Percentiles rank a stretch among this genome's conserved stretches.
phyloP scores from a whole-genome alignment of 179 eudicot species.

The Spinacia oleracea region DNA sequence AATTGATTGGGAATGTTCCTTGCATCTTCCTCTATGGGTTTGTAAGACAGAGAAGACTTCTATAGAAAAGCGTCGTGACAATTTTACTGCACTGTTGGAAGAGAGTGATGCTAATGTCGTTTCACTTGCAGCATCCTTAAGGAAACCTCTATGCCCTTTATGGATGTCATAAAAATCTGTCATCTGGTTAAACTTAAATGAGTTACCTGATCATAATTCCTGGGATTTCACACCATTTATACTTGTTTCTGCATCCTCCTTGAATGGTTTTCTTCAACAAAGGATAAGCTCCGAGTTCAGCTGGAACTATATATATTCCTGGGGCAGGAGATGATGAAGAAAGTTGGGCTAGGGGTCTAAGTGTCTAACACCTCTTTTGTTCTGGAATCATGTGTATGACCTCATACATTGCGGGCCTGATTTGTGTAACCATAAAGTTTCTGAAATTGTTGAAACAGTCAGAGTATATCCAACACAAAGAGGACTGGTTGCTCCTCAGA shows the following conservation, averaged over 20 bases:
- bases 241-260: slow-evolving; percentile 81
- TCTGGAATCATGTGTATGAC: slow-evolving; percentile 85
- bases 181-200: slow-evolving; percentile 96
- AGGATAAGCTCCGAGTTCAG: slow-evolving; percentile 81
- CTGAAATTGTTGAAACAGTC: slow-evolving; percentile 80
- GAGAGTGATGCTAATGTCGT: slow-evolving; percentile 85
- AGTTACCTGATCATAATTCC: slow-evolving; percentile 85
- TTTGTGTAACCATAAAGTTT: slow-evolving; percentile 78
- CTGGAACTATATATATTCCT: slow-evolving; percentile 87
- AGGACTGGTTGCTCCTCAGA: slow-evolving; percentile 82
- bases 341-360: slow-evolving; percentile 94
- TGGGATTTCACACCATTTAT: slow-evolving; percentile 94
- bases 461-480: slow-evolving; percentile 76
- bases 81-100: slow-evolving; percentile 62
- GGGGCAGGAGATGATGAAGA: slow-evolving; percentile 99
- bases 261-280: slow-evolving; percentile 46
- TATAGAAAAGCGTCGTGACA: slow-evolving; percentile 68
- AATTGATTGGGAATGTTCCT: slow-evolving; percentile 72
- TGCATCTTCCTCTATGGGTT: slow-evolving; percentile 93
- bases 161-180: slow-evolving; percentile 91
- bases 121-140: slow-evolving; percentile 56
- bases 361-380: slow-evolving; percentile 70
- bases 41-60: slow-evolving; percentile 64
- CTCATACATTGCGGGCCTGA: slow-evolving; percentile 69
- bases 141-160: slow-evolving; percentile 83